A percentile compares a stretch with the other conserved stretches of the same genome.
These are phyloP conservation scores for Flaveria ramosissima DNA, from an alignment of 129 eudicot species.

Conservation along the genomic window DNA sequence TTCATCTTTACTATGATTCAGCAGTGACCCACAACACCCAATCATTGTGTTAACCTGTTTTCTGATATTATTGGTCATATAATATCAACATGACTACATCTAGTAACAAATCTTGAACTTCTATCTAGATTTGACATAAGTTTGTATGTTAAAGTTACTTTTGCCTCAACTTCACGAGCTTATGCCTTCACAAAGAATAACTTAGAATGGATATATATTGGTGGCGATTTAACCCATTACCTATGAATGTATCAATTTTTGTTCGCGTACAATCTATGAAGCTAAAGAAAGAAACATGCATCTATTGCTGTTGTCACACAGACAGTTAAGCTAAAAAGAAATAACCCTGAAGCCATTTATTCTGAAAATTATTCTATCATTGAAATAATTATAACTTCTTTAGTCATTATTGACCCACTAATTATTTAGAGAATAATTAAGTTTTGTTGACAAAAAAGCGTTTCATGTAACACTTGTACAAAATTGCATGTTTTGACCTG, in stretches of 20 bases:
- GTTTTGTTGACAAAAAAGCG: not conserved
- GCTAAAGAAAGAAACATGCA: not conserved
- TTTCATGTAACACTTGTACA: not conserved
- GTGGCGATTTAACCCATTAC: not conserved
- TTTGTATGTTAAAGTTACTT: constrained; percentile 4
- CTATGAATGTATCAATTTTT: not conserved
- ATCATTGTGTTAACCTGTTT: constrained; percentile 16
- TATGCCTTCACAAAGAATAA: constrained; percentile 3
- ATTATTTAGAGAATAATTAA: not conserved
- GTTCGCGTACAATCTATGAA: not conserved
- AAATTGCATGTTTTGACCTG: not conserved
- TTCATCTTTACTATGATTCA: constrained; percentile 9
- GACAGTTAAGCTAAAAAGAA: not conserved
- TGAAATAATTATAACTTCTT: constrained; percentile 5
- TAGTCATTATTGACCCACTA: not conserved
- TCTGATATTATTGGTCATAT: no score
- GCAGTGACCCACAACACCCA: constrained; percentile 7
- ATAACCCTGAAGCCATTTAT: not conserved
- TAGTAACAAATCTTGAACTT: no score
- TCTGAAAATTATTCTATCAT: not conserved
- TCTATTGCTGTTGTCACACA: not conserved
- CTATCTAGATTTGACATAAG: not conserved
- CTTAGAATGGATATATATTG: not conserved
- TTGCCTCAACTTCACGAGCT: not conserved
- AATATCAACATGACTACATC: no score